phyloP scores from a whole-genome alignment of 257 asterid genomes.

The Misopates orontium region DNA sequence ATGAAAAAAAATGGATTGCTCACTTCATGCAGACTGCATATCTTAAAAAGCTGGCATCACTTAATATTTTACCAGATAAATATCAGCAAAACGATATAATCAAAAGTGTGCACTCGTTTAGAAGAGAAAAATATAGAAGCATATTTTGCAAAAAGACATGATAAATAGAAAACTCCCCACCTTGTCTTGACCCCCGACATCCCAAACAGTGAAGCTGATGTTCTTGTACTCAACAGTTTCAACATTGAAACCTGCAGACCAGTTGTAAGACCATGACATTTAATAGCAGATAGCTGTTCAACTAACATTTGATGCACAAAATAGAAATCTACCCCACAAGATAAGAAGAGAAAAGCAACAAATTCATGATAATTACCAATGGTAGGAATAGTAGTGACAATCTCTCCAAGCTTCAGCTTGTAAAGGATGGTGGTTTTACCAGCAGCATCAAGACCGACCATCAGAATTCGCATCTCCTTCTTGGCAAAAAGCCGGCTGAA shows the following conservation, averaged over 20 bases:
- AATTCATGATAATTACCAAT: constrained; percentile 41
- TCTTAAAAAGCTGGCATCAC: background rate
- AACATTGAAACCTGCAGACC: constrained; percentile 54
- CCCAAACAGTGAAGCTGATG: constrained; percentile 76
- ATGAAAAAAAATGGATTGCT: constrained; percentile 1
- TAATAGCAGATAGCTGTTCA: background rate
- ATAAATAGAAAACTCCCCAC: constrained; percentile 24
- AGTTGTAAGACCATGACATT: constrained; percentile 14
- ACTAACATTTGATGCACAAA: constrained; percentile 16
- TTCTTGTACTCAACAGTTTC: constrained; percentile 72
- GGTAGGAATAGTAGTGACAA: constrained; percentile 64
- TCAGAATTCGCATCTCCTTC: constrained; percentile 68
- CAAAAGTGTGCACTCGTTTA: background rate
- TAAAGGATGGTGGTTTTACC: constrained; percentile 68
- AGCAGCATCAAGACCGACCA: constrained; percentile 70
- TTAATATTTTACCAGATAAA: background rate
- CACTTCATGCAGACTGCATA: background rate
- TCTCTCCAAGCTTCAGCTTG: constrained; percentile 74
- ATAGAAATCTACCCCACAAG: background rate
- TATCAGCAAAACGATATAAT: background rate
- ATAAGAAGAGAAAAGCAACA: constrained; percentile 1
- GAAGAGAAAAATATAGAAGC: background rate
- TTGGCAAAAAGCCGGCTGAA: constrained; percentile 70
- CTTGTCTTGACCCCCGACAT: constrained; percentile 75
- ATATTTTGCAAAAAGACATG: background rate